Evolutionary conservation across 1,284 basidiomycete species (phyloP).

Genomic region (Naganishia sp.): DNA sequence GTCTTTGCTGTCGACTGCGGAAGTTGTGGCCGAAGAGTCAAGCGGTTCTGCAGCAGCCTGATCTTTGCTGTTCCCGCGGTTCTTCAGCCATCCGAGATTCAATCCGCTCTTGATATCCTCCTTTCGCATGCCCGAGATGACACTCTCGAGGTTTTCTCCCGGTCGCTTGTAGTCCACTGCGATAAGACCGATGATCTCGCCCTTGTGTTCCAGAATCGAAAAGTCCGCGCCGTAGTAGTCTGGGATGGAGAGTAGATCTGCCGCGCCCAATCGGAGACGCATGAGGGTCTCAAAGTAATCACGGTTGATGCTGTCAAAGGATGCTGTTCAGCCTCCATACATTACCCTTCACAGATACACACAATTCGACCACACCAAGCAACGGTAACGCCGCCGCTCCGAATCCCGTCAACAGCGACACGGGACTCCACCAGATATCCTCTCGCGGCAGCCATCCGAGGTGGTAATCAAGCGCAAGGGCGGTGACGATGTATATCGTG

Average conservation of each 20-base stretch:
- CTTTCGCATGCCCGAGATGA: conserved; percentile 37
- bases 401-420: conserved; percentile 66
- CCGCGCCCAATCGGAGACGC: conserved; percentile 60
- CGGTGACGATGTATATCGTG: conserved; percentile 63
- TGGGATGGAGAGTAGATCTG: conserved; percentile 62
- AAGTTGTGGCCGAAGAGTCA: neutral
- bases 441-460: conserved; percentile 67
- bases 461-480: conserved; percentile 61
- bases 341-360: conserved; percentile 36
- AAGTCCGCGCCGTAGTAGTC: conserved; percentile 67
- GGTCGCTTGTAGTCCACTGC: conserved; percentile 62
- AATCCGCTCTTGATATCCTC: conserved; percentile 45
- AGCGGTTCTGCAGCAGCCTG: conserved; percentile 35
- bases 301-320: conserved; percentile 63
- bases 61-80: conserved; percentile 36
- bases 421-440: conserved; percentile 56
- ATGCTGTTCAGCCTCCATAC: neutral
- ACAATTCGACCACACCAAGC: conserved; percentile 72
- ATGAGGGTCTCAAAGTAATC: conserved; percentile 65
- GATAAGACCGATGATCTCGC: conserved; percentile 66
- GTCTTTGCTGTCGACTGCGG: conserved; percentile 1
- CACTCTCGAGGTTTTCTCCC: conserved; percentile 35
- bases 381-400: conserved; percentile 65
- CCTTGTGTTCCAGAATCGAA: conserved; percentile 67
- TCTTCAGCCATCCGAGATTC: conserved; percentile 36